Percentiles rank a stretch among this genome's conserved stretches.
Evolutionary conservation across 2,329 filamentous ascomycete species (phyloP).

Genomic region (Elsinoe arachidis): DNA sequence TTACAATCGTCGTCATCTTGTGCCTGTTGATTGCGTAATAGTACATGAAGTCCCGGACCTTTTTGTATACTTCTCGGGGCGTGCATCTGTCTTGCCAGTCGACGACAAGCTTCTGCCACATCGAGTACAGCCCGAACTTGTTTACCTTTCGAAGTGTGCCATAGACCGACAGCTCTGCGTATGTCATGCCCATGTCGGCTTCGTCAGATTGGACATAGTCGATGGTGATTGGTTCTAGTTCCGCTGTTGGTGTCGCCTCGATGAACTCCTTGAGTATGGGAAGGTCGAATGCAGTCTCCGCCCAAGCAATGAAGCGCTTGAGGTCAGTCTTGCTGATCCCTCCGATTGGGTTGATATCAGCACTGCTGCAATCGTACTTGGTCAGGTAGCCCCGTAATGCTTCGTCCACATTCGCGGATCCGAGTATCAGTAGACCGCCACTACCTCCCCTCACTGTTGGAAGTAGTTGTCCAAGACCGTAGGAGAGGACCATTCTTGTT

Average conservation of each 20-base stretch:
- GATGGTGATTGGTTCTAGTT: constrained; percentile 55
- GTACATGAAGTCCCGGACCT: constrained; percentile 41
- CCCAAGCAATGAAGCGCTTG: constrained; percentile 63
- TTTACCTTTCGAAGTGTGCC: constrained; percentile 47
- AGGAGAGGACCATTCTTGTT: constrained; percentile 56
- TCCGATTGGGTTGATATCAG: constrained; percentile 55
- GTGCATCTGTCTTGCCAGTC: constrained; percentile 37
- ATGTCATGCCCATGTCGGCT: constrained; percentile 46
- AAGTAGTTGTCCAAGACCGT: constrained; percentile 55
- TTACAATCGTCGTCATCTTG: constrained; percentile 49
- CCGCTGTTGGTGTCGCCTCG: constrained; percentile 42
- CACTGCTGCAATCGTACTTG: constrained; percentile 58
- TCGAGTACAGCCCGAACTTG: constrained; percentile 47
- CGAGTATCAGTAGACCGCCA: constrained; percentile 55
- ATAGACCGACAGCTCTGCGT: constrained; percentile 46
- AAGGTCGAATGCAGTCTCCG: constrained; percentile 49
- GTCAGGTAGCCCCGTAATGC: constrained; percentile 53
- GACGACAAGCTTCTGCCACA: constrained; percentile 45
- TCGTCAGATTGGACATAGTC: constrained; percentile 53
- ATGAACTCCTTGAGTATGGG: constrained; percentile 60
- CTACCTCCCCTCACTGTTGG: constrained; percentile 52
- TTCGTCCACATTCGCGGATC: constrained; percentile 58
- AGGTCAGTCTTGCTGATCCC: constrained; percentile 59
- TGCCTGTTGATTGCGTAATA: constrained; percentile 58
- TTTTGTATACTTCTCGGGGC: constrained; percentile 28